phyloP scores from a whole-genome alignment of 2,329 filamentous ascomycete species.

The Penicillium olsonii region DNA sequence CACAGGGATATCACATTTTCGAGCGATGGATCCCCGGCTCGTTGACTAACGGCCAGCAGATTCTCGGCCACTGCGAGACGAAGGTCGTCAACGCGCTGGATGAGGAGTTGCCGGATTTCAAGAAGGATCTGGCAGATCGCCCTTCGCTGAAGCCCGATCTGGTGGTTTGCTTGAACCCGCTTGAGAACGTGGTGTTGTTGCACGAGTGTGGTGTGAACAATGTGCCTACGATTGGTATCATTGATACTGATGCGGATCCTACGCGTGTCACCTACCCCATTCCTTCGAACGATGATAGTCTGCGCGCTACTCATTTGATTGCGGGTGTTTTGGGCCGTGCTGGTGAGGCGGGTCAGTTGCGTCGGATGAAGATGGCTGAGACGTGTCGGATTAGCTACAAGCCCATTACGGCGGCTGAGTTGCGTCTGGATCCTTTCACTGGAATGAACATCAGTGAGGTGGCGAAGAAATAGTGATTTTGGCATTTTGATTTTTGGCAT shows the following conservation, averaged over 20 bases:
- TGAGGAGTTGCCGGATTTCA: constrained; percentile 62
- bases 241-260: constrained; percentile 91
- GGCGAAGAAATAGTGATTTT: constrained; percentile 11
- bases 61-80: constrained; percentile 68
- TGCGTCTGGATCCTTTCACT: constrained; percentile 29
- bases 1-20: constrained; percentile 83
- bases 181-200: constrained; percentile 87
- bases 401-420: constrained; percentile 24
- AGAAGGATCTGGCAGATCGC: constrained; percentile 63
- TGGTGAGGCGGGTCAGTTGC: constrained; percentile 72
- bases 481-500: constrained; percentile 11
- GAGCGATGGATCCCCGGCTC: constrained; percentile 88
- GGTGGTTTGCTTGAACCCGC: constrained; percentile 86
- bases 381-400: constrained; percentile 63
- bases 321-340: constrained; percentile 83
- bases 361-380: constrained; percentile 64
- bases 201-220: constrained; percentile 87
- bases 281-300: constrained; percentile 93
- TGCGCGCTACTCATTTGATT: constrained; percentile 79
- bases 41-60: constrained; percentile 90
- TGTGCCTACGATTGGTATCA: constrained; percentile 90
- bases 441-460: constrained; percentile 16
- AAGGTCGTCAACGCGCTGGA: constrained; percentile 80
- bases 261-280: constrained; percentile 96
- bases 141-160: constrained; percentile 79